Evolutionary conservation across 192 early-diverging fungal species (phyloP).

Genomic region (Backusella sp.): DNA sequence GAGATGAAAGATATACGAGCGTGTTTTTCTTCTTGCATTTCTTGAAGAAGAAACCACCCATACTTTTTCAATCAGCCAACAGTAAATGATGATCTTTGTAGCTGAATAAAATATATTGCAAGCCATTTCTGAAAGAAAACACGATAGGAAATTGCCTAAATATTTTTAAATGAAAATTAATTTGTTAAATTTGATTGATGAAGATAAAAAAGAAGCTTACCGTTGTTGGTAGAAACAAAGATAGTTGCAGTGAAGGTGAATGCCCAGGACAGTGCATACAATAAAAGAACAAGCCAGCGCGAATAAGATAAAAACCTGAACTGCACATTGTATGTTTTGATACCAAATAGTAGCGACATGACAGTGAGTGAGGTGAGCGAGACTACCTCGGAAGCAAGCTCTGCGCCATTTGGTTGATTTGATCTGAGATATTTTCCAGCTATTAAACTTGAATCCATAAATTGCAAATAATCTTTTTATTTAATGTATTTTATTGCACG

Average conservation of each 20-base stretch:
- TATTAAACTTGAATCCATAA: background rate
- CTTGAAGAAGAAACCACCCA: conserved; percentile 32
- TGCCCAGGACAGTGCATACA: conserved; percentile 43
- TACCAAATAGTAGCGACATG: conserved; percentile 16
- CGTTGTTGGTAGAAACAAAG: conserved; percentile 43
- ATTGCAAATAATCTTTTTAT: background rate
- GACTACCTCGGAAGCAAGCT: conserved; percentile 22
- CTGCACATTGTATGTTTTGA: conserved; percentile 23
- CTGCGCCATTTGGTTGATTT: conserved; percentile 14
- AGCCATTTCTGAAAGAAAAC: conserved; percentile 34
- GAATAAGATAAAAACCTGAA: conserved; percentile 28
- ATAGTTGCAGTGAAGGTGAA: conserved; percentile 39
- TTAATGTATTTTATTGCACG: background rate
- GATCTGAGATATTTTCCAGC: background rate
- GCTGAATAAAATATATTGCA: conserved; percentile 44
- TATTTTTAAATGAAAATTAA: background rate
- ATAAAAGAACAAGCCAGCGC: conserved; percentile 33
- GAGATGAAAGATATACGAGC: conserved; percentile 28
- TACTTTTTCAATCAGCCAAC: conserved; percentile 26
- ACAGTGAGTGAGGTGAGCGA: conserved; percentile 19
- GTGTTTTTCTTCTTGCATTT: conserved; percentile 22
- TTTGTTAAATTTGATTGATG: too few relatives aligned
- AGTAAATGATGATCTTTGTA: conserved; percentile 44
- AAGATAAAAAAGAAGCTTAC: background rate
- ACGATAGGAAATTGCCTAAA: conserved; percentile 30